These are phyloP conservation scores for Silybum marianum DNA, from an alignment of 129 eudicot species.

Conservation along the genomic window DNA sequence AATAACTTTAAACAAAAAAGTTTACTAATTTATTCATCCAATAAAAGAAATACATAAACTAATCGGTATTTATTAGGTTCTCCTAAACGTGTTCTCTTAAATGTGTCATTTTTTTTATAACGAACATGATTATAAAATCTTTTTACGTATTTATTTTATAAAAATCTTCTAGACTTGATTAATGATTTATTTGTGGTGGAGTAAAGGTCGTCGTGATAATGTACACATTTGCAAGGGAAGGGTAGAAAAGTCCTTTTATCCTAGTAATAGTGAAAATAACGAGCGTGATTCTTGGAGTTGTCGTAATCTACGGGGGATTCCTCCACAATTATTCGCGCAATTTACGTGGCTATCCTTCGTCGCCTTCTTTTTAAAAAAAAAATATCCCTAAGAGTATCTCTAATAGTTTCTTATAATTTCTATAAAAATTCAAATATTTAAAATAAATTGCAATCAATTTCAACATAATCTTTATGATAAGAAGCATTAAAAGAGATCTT, in stretches of 20 bases:
- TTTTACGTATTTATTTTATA: not conserved
- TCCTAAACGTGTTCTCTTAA: no score
- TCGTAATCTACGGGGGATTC: conserved; percentile 5
- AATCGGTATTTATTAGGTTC: no score
- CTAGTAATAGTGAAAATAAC: not conserved
- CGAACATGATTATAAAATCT: not conserved
- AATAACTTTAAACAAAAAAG: no score
- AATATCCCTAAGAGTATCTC: no score
- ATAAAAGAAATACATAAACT: no score
- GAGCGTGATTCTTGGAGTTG: conserved; percentile 19
- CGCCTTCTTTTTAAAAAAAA: not conserved
- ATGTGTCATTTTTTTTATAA: not conserved
- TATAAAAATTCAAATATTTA: no score
- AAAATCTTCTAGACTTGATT: no score
- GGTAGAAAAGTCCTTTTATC: not conserved
- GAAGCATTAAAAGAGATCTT: no score
- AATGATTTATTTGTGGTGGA: not conserved
- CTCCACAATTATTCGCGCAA: conserved; percentile 20
- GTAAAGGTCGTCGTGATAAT: not conserved
- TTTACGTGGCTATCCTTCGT: conserved; percentile 23
- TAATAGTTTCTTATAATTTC: no score
- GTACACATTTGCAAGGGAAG: not conserved
- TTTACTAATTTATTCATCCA: no score
- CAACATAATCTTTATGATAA: no score
- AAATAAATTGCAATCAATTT: no score